These are phyloP conservation scores for Castanea mollissima DNA, from an alignment of 306 rosid genomes.

Conservation along the genomic window DNA sequence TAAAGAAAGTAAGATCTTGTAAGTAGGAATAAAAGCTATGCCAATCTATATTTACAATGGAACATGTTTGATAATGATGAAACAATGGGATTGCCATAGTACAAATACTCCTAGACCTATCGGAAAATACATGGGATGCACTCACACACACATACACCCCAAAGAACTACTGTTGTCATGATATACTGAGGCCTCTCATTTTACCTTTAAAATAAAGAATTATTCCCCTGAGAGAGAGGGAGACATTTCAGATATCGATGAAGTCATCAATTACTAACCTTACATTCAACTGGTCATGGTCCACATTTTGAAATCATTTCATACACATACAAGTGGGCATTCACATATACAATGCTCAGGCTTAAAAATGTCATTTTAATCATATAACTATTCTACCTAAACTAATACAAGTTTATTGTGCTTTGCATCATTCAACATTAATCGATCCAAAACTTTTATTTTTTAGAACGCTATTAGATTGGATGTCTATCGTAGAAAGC, in stretches of 20 bases:
- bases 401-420: neutral
- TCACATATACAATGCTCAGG: neutral
- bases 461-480: no score
- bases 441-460: no score
- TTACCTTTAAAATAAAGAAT: neutral
- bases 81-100: neutral
- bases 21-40: neutral
- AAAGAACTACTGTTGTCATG: neutral
- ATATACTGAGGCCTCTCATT: neutral
- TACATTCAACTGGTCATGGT: neutral
- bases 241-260: neutral
- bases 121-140: neutral
- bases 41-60: neutral
- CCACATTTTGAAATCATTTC: neutral
- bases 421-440: neutral
- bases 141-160: neutral
- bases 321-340: neutral
- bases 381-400: neutral
- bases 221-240: neutral
- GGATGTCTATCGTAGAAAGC: no score
- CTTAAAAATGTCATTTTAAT: neutral
- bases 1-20: constrained; percentile 7
- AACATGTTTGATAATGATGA: no score
- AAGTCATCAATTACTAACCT: neutral
- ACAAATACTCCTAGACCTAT: neutral